Base-by-base conservation (phyloP, 164 flowering plant genomes). In the Malania oleifera region DNA sequence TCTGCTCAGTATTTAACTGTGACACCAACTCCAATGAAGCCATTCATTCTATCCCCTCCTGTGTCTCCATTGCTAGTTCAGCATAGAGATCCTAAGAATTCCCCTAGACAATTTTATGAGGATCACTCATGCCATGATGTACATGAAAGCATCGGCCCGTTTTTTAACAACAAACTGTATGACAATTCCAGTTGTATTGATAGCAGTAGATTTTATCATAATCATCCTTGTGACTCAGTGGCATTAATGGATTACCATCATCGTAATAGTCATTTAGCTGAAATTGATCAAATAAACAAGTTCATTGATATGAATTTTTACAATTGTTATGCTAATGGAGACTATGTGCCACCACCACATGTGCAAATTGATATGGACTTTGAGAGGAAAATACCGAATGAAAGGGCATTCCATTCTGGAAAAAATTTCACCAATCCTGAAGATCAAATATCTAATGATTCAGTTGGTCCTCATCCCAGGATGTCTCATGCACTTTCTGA, bases 401-500 rank as follows among this genome's bases (percentile, higher is more conserved):
- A 77, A 34, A 63, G 73, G 70, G 58, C 68, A 39, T 70, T 70
- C 41, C 78, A 73, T 73, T 70, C 74, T 22, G 83, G 80, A 29
- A 72, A 56, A 53, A 35, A 41, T 23, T 28, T 50, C 34, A 71
- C 76, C 56, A 75, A 59, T 54, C 57, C 52, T 25, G 75, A 71
- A 37, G 74, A 71, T 59, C 62, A 54, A 24, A 48, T 25, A 38
- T 23, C 74, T 17, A 58, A 45, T 57, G 79, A 73, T 50, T 73
- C 65, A 31, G 49, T 38, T 37, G 64, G 40, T 24, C 19, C 68
- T 46, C 60, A 65, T 40, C 71, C 52, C 60, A 77, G 75, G 34
- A 70, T 85, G 60, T 54, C 70, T 20, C 88, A 82, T 63, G 81
- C 76, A 38, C 65, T 70, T 63, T 80, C 93, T 29, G 95, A 82